phyloP scores from a whole-genome alignment of 2,329 filamentous ascomycete genomes.

The Ophiocordyceps sinensis region DNA sequence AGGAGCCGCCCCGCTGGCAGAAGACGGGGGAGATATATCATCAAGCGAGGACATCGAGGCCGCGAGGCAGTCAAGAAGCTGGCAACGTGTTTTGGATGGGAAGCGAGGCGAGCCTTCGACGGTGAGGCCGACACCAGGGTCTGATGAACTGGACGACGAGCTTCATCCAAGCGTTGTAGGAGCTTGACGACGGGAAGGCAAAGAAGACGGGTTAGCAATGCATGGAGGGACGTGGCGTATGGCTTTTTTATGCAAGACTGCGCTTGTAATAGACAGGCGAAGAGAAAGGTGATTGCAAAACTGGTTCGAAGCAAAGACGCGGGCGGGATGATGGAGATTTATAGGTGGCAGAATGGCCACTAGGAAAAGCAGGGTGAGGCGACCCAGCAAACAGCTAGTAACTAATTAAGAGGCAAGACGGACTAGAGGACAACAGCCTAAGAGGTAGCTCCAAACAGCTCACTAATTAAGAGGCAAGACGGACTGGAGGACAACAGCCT shows the following conservation, averaged over 20 bases:
- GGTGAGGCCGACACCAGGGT: background rate
- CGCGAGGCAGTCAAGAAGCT: constrained; percentile 1
- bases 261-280: background rate
- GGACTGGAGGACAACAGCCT: background rate
- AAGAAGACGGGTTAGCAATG: background rate
- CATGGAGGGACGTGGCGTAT: no score
- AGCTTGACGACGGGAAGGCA: background rate
- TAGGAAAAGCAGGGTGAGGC: no score
- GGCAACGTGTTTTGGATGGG: background rate
- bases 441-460: background rate
- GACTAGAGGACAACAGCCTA: background rate
- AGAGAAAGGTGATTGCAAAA: background rate
- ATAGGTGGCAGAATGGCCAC: no score
- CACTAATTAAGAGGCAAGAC: background rate
- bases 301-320: no score
- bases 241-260: no score
- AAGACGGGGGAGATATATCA: background rate
- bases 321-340: no score
- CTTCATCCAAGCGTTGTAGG: no score
- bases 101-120: background rate
- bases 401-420: background rate
- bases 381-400: background rate
- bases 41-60: background rate
- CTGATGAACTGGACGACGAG: no score
- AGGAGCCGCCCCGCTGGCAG: background rate